Conservation (phyloP, 805 yeast species). For the Starmerella kuoi region DNA sequence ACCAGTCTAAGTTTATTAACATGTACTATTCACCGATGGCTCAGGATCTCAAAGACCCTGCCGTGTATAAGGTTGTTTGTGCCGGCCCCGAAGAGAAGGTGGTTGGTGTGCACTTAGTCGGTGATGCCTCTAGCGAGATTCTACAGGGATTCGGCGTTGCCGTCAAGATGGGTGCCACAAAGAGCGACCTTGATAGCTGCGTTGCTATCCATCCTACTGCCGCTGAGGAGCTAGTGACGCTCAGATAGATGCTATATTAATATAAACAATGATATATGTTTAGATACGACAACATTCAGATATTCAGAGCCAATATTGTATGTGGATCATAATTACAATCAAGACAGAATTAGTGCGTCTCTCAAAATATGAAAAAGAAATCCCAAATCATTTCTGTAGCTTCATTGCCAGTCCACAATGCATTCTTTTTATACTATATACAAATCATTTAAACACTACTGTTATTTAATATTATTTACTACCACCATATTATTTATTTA, state of each 20-base stretch:
- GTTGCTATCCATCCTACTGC: constrained; percentile 98
- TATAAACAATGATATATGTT: not conserved
- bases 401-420: too few species aligned
- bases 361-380: too few species aligned
- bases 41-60: constrained; percentile 60
- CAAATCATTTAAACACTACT: too few species aligned
- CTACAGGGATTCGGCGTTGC: constrained; percentile 98
- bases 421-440: too few species aligned
- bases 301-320: too few species aligned
- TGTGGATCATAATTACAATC: too few species aligned
- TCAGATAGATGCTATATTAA: constrained; percentile 35
- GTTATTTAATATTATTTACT: too few species aligned
- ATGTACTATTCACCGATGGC: constrained; percentile 85
- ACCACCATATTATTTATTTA: too few species aligned
- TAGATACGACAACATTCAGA: not conserved
- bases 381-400: too few species aligned
- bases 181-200: constrained; percentile 84
- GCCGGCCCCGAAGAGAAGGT: constrained; percentile 80
- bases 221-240: constrained; percentile 93
- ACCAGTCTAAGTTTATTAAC: constrained; percentile 71
- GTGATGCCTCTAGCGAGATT: constrained; percentile 83
- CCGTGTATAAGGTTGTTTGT: constrained; percentile 70
- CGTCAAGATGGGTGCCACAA: constrained; percentile 97
- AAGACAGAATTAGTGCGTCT: too few species aligned
- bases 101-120: constrained; percentile 88